Conservation (phyloP, 164 flowering plant genomes). For the Protea cynaroides region DNA sequence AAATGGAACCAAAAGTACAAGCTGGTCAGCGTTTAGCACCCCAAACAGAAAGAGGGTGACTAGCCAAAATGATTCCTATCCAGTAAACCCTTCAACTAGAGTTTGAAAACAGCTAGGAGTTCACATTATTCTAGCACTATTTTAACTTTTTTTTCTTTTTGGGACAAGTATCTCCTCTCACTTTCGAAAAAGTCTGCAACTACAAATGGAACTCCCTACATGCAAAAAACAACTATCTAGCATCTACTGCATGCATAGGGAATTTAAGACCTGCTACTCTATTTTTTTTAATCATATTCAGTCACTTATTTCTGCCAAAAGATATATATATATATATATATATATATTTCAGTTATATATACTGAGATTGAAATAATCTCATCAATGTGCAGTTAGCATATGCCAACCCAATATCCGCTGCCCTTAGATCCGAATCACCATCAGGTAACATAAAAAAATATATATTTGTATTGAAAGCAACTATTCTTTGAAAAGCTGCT, state of each 20-base stretch:
- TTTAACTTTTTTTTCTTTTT: background rate
- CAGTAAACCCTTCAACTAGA: background rate
- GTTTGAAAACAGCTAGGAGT: background rate
- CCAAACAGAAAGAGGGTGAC: background rate
- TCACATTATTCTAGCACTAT: background rate
- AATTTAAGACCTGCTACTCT: too few relatives aligned
- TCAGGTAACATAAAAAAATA: too few relatives aligned
- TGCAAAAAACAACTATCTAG: background rate
- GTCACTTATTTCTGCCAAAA: too few relatives aligned
- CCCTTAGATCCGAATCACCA: too few relatives aligned
- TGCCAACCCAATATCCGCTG: too few relatives aligned
- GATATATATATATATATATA: too few relatives aligned
- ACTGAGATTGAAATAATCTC: too few relatives aligned
- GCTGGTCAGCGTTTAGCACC: background rate
- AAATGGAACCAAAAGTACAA: background rate
- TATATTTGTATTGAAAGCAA: too few relatives aligned
- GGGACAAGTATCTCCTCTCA: background rate
- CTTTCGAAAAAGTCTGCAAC: background rate
- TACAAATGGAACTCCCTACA: background rate
- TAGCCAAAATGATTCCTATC: background rate
- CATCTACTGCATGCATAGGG: background rate
- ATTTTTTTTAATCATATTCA: too few relatives aligned
- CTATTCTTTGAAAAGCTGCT: too few relatives aligned
- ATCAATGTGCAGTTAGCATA: too few relatives aligned
- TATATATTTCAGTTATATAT: too few relatives aligned